Base-by-base conservation (phyloP, 1,284 basidiomycete species). In the Acaromyces ingoldii region DNA sequence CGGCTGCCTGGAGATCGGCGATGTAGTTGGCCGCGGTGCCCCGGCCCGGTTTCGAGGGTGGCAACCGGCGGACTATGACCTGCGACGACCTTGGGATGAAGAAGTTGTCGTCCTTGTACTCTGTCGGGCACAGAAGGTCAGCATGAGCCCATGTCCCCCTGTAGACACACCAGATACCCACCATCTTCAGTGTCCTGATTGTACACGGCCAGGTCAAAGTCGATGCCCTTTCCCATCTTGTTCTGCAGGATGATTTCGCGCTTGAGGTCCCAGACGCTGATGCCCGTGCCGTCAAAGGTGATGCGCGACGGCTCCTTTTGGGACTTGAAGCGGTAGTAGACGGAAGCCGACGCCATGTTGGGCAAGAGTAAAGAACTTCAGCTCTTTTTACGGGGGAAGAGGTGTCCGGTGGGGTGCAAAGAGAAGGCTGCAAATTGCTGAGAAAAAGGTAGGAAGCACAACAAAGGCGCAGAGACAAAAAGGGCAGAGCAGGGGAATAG, bases 211-310 rank as follows among this genome's bases (percentile, higher is more conserved):
- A 99, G 82, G 78, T 99, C 95, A 80, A 98, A 97, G 76, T 98
- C 95, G 74, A 87, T 90, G 57, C 91, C 91, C 79, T 95, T 95
- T 79, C 84, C 84, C 77, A 99, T 85, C 77, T 89, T 92, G 77
- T 96, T 96, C 74, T 87, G 88, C 62, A 95, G 80, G 72, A 99
- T 93, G 76, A 99, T 90, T 80, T 98, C 93, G 79, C 87, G 88
- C 81, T 99, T 99, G 76, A 99, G 81, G 78, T 99, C 95, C 82
- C 96, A 98, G 62, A 98, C 90, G 70, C 91, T 92, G 75, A 99
- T 96, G 62, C 91, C 90, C 60, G 93, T 96, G 70, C 93, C 93
- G 76, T 98, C 93, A 80, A 99, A 97, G 54, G 89, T 87, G 77
- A 97, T 85, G 75, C 91, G 83, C 58, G 90, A 91, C 78, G 96